Conservation (phyloP, 768 basidiomycete genomes). For the Piloderma croceum region DNA sequence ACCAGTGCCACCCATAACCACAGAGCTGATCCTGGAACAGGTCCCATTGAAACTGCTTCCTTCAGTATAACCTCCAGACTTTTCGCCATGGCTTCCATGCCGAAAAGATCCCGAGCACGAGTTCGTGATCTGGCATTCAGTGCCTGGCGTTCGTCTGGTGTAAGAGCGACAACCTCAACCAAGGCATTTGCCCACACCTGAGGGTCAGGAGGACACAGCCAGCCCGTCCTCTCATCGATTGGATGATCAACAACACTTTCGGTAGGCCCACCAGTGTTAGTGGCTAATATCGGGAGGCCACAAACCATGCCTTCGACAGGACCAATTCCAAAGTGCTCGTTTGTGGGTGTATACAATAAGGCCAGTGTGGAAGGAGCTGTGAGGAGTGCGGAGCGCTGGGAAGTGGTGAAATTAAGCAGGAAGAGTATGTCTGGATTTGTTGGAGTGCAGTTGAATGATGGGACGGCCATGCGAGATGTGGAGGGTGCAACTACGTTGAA, state of each 20-base stretch:
- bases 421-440: slow-evolving; percentile 65
- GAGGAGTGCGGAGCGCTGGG: slow-evolving; percentile 80
- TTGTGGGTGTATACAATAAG: slow-evolving; percentile 87
- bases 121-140: slow-evolving; percentile 52
- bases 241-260: slow-evolving; percentile 63
- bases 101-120: slow-evolving; percentile 63
- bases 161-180: slow-evolving; percentile 48
- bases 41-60: slow-evolving; percentile 54
- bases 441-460: slow-evolving; percentile 35
- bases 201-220: slow-evolving; percentile 60
- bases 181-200: slow-evolving; percentile 70
- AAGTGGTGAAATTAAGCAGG: slow-evolving; percentile 85
- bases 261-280: slow-evolving; percentile 81
- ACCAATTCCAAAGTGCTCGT: slow-evolving; percentile 97
- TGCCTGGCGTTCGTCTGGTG: slow-evolving; percentile 34
- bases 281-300: slow-evolving; percentile 85
- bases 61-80: slow-evolving; percentile 50
- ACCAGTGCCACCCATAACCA: not conserved
- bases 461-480: slow-evolving; percentile 32
- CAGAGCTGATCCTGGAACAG: slow-evolving; percentile 13
- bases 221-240: slow-evolving; percentile 58
- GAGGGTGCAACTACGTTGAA: slow-evolving; percentile 52
- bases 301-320: slow-evolving; percentile 94
- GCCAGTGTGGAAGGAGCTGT: slow-evolving; percentile 58
- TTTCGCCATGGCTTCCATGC: slow-evolving; percentile 68